These are phyloP conservation scores for Euphorbia celastroides DNA, from an alignment of 441 rosid species.

Conservation along the genomic window DNA sequence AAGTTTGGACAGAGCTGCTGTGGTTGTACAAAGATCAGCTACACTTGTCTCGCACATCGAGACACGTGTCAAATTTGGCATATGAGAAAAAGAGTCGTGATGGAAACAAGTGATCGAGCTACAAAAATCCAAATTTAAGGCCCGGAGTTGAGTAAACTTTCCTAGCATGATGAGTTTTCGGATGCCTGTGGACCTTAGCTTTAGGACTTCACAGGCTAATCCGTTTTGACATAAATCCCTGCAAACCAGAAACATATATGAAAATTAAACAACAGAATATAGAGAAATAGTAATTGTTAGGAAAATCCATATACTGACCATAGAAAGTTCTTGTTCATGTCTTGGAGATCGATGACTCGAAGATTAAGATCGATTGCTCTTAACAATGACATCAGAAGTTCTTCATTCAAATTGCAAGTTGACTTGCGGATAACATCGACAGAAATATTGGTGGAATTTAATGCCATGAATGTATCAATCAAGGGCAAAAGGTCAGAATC, in stretches of 20 bases:
- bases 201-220: slow-evolving; percentile 33
- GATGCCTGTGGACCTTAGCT: slow-evolving; percentile 29
- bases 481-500: slow-evolving; percentile 36
- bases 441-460: slow-evolving; percentile 27
- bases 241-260: slow-evolving; percentile 12
- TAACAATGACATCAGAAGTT: slow-evolving; percentile 34
- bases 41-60: slow-evolving; percentile 59
- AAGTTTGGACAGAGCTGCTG: slow-evolving; percentile 43
- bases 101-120: no score
- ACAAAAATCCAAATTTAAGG: no score
- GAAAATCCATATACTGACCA: slow-evolving; percentile 26
- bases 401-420: slow-evolving; percentile 28
- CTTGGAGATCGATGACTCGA: slow-evolving; percentile 32
- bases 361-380: slow-evolving; percentile 34
- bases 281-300: background rate
- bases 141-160: slow-evolving; percentile 33
- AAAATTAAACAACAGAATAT: no score
- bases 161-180: slow-evolving; percentile 44
- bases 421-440: slow-evolving; percentile 32
- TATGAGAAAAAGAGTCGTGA: slow-evolving; percentile 46
- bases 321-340: slow-evolving; percentile 28
- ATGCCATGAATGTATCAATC: slow-evolving; percentile 28
- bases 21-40: slow-evolving; percentile 47
- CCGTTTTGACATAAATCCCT: slow-evolving; percentile 39
- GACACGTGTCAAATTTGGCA: slow-evolving; percentile 49